Percentiles rank a stretch among this genome's conserved stretches.
phyloP scores from a whole-genome alignment of 257 asterid genomes.

The Penstemon newberryi region DNA sequence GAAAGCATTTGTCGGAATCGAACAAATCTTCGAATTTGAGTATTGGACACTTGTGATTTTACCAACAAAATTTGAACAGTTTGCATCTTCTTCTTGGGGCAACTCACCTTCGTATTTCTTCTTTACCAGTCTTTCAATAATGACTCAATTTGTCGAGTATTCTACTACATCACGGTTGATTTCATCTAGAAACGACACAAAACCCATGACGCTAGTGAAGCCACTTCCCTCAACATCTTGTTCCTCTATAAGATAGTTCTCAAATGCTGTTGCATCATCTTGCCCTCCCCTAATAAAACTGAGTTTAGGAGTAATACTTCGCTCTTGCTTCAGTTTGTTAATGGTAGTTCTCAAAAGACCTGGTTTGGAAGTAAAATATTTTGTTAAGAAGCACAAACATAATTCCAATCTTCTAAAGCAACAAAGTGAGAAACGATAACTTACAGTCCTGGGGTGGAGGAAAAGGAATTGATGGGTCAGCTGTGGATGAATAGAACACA shows the following conservation, averaged over 20 bases:
- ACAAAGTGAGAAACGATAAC: conserved; percentile 32
- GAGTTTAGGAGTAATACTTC: conserved; percentile 84
- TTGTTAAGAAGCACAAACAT: conserved; percentile 10
- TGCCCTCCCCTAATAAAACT: conserved; percentile 75
- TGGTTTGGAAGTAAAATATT: conserved; percentile 27
- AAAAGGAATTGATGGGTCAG: conserved; percentile 81
- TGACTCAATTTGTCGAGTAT: conserved; percentile 39
- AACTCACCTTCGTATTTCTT: conserved; percentile 24
- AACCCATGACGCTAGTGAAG: conserved; percentile 82
- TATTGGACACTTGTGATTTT: conserved; percentile 15
- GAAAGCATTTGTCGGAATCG: not conserved
- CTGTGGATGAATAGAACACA: conserved; percentile 87
- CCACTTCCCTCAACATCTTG: conserved; percentile 90
- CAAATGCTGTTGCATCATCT: conserved; percentile 84
- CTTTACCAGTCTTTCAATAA: conserved; percentile 25
- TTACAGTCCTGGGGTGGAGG: conserved; percentile 99
- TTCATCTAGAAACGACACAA: conserved; percentile 87
- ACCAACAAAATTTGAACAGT: conserved; percentile 19
- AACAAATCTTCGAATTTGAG: conserved; percentile 5
- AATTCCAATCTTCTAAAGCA: not conserved
- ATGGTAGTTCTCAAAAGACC: conserved; percentile 82
- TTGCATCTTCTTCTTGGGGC: conserved; percentile 2
- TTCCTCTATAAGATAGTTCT: conserved; percentile 94
- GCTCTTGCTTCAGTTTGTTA: conserved; percentile 87
- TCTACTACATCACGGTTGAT: conserved; percentile 70